These are phyloP conservation scores for Rutstroemia sp. DNA, from an alignment of 2,329 filamentous ascomycete species.

Conservation along the genomic window DNA sequence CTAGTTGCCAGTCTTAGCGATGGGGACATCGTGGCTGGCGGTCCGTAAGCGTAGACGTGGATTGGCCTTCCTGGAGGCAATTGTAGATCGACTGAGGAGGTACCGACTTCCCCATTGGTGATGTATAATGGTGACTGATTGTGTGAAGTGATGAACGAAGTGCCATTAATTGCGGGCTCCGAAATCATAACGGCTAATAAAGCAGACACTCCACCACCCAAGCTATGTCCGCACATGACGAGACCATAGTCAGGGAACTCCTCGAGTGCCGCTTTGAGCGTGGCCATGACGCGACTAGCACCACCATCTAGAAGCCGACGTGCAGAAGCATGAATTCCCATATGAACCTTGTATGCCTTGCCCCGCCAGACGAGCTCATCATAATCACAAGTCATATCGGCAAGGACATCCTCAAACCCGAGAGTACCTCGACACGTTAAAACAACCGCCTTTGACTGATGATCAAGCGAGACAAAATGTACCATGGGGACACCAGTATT, in stretches of 20 bases:
- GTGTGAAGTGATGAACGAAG: constrained; percentile 50
- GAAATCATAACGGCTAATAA: constrained; percentile 47
- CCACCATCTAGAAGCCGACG: constrained; percentile 42
- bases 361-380: constrained; percentile 42
- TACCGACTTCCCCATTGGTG: constrained; percentile 31
- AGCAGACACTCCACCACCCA: constrained; percentile 48
- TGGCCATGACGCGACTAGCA: constrained; percentile 43
- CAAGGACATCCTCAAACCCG: constrained; percentile 49
- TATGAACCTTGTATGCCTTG: constrained; percentile 46
- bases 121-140: constrained; percentile 66
- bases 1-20: constrained; percentile 62
- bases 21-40: constrained; percentile 65
- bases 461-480: constrained; percentile 49
- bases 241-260: constrained; percentile 48
- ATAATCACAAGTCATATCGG: constrained; percentile 51
- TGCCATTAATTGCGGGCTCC: constrained; percentile 36
- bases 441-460: constrained; percentile 48
- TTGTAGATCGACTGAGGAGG: constrained; percentile 31
- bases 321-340: constrained; percentile 49
- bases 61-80: constrained; percentile 63
- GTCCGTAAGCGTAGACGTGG: constrained; percentile 74
- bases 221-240: constrained; percentile 47
- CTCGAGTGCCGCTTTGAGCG: constrained; percentile 43
- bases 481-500: constrained; percentile 47
- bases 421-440: constrained; percentile 48